Evolutionary conservation across 148 eudicot genomes (phyloP).

Genomic region (Camellia lanceoleosa): DNA sequence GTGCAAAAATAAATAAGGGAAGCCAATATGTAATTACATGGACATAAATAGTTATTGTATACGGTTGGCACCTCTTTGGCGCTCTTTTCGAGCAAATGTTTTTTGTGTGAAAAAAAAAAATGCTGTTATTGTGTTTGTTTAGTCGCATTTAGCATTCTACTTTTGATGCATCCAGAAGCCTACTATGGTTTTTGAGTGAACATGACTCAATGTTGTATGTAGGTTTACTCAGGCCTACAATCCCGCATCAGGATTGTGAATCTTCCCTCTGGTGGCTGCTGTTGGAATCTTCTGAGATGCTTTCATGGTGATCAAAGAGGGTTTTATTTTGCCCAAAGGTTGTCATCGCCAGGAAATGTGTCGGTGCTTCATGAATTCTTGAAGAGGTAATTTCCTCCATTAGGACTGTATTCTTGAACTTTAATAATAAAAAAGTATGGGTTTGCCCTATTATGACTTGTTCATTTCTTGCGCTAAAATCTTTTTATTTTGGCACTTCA

Average conservation of each 20-base stretch:
- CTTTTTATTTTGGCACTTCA: too few relatives aligned
- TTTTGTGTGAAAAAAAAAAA: too few relatives aligned
- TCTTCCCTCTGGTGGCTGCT: constrained; percentile 52
- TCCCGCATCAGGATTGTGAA: constrained; percentile 62
- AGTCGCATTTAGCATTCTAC: background rate
- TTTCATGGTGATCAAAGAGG: constrained; percentile 78
- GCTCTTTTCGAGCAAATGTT: background rate
- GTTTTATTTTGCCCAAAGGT: constrained; percentile 45
- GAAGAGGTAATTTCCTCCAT: too few relatives aligned
- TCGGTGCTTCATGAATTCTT: too few relatives aligned
- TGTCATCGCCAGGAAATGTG: constrained; percentile 26
- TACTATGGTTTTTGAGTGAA: constrained; percentile 4
- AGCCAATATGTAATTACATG: background rate
- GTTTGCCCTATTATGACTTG: too few relatives aligned
- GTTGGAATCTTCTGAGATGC: constrained; percentile 83
- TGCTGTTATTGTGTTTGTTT: background rate
- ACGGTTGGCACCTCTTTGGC: background rate
- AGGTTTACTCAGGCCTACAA: constrained; percentile 75
- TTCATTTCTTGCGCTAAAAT: too few relatives aligned
- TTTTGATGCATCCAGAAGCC: background rate
- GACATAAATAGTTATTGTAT: background rate
- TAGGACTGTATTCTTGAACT: too few relatives aligned
- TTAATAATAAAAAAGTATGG: too few relatives aligned
- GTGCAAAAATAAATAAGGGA: background rate
- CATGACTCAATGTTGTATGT: constrained; percentile 22